Base-by-base conservation (phyloP, 2,329 filamentous ascomycete species). In the Hypoxylon sp. region DNA sequence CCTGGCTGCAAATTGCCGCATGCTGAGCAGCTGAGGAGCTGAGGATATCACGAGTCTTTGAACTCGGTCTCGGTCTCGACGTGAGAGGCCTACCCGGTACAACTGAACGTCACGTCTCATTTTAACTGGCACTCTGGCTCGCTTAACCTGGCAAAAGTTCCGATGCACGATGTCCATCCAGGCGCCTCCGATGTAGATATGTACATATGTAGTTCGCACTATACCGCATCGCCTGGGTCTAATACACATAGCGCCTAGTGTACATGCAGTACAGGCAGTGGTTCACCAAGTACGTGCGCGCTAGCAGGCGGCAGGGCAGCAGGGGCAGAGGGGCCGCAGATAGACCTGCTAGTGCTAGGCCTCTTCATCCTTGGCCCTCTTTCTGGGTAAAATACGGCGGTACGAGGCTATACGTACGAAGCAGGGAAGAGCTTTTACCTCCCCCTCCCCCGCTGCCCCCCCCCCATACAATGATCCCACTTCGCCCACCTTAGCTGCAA, bases 111-210 rank as follows among this genome's bases (percentile, higher is more conserved):
- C 33, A 33, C 26, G n/a, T 48, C 42, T 31, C 29, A 41, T 35
- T 48, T 10, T 13, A 46, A n/a, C 33, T 52, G 37, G 23, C 23
- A 37, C 41, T 35, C 48, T 38, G 15, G 20, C 26, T 43, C 55
- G 26, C 37, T 27, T 52, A 56, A 53, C 52, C 57, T 24, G 46
- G 40, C 52, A 63, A 63, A 63, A 56, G 49, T 60, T 63, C 60
- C 60, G 60, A 63, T 60, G 56, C 60, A 55, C 42, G 29, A 1
- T 17, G 21, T 46, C 37, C 56, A 56, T 40, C n/a, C 48, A 48
- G 18, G 31, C n/a, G n/a, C n/a, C n/a, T n/a, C n/a, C n/a, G n/a
- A n/a, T n/a, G 8, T 33, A 33, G 29, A 3, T 35, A 35, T 15
- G n/a, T 17, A 13, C 17, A n/a, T 7, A 15, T 8, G 31, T 35